Evolutionary conservation across 177 flowering plant genomes (phyloP).

Genomic region (Vitis hybrid): DNA sequence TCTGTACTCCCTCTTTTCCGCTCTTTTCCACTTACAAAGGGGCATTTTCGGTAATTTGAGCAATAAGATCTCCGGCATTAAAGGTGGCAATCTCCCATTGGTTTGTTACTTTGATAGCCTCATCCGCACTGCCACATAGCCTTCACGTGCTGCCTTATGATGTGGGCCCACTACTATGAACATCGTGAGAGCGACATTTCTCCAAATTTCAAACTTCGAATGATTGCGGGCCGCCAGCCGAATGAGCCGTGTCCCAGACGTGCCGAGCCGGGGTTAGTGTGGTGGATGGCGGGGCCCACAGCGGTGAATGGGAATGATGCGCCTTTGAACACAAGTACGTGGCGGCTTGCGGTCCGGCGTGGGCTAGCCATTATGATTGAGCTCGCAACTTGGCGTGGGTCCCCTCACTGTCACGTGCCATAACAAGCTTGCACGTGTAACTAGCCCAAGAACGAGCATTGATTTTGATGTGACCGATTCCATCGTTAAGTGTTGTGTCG

Average conservation of each 20-base stretch:
- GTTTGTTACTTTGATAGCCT: neutral
- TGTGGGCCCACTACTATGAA: conserved; percentile 5
- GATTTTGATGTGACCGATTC: too few relatives aligned
- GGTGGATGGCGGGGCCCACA: conserved; percentile 20
- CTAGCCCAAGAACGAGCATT: neutral
- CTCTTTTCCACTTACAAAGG: neutral
- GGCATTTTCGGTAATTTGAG: neutral
- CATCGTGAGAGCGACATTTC: conserved; percentile 12
- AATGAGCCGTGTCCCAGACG: conserved; percentile 3
- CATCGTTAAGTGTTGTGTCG: too few relatives aligned
- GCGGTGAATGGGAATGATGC: conserved; percentile 13
- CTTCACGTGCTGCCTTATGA: neutral
- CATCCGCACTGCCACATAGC: neutral
- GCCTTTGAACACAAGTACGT: conserved; percentile 11
- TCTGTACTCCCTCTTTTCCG: neutral
- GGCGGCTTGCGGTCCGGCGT: conserved; percentile 39
- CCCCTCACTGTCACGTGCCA: neutral
- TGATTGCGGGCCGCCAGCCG: neutral
- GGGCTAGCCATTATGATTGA: conserved; percentile 35
- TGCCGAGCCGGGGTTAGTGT: neutral
- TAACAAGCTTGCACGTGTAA: neutral
- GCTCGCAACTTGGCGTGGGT: conserved; percentile 26
- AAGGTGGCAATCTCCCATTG: conserved; percentile 8
- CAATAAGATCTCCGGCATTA: neutral
- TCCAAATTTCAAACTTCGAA: conserved; percentile 12